Evolutionary conservation across 805 yeast genomes (phyloP), one percentile per base, ranked within the genome.

Genomic region (Sugiyamaella mastotermitis): DNA sequence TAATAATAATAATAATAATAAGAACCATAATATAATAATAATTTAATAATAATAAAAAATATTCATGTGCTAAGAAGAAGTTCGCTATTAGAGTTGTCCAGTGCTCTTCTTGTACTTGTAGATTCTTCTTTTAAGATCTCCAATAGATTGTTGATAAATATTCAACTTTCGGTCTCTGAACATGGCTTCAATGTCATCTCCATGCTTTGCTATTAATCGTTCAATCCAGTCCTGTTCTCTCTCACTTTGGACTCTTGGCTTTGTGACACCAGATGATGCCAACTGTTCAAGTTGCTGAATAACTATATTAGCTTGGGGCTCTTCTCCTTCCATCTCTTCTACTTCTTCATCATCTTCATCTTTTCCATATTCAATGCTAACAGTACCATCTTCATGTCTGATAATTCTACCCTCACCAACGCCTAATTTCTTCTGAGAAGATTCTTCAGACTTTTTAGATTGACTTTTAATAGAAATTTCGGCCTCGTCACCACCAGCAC

Each of bases 121-220:
- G 31, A 90, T 66, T 56, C 92, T 75, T 59, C 74, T 76, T 61
- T 72, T 80, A 50, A 90, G 64, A 52, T 86, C 94, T 19, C 94
- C 94, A n/a, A 78, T 79, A 45, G 83, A 72, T 58, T 83, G 86
- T 64, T 88, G 97, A 61, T 71, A 74, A 2, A 80, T 73, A 59
- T 90, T 90, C 46, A 88, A 68, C 59, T 83, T 83, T 61, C 74
- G 75, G 60, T 92, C 98, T 83, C 94, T 83, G 58, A 77, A 81
- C 98, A 92, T 92, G 51, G 79, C 83, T 33, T 72, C 80, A 57
- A 78, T 87, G 58, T 92, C 81, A 48, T 86, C 94, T 13, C 96
- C 96, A 55, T 92, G 78, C 57, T 85, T 86, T 15, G 74, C 75
- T 43, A 78, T 70, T 27, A 92, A 65, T 17, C 60, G 61, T 33